These are phyloP conservation scores for Areca catechu DNA, from an alignment of 176 grass and related monocot species.

Conservation along the genomic window DNA sequence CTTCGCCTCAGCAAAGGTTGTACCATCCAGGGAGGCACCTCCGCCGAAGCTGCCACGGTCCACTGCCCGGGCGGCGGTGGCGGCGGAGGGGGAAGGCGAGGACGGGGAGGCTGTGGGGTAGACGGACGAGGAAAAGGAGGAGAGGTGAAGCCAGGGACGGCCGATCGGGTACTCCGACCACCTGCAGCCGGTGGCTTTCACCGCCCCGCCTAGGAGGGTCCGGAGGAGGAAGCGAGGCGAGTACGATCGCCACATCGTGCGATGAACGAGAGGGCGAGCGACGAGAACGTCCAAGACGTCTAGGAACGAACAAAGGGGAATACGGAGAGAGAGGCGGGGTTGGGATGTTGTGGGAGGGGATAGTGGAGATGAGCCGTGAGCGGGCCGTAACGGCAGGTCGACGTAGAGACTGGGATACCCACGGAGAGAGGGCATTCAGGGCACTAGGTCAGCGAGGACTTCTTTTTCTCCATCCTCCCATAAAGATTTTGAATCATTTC, in stretches of 20 bases:
- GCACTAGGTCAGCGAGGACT: no score
- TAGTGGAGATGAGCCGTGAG: no score
- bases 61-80: conserved; percentile 2
- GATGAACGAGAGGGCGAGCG: neutral
- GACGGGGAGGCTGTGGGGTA: conserved; percentile 3
- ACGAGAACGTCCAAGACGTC: no score
- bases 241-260: conserved; percentile 3
- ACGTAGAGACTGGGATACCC: no score
- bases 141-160: neutral
- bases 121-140: neutral
- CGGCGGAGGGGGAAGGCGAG: conserved; percentile 26
- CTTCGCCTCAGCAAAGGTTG: conserved; percentile 62
- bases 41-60: conserved; percentile 2
- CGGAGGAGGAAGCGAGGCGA: conserved; percentile 4
- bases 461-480: no score
- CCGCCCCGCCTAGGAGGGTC: conserved; percentile 27
- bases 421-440: no score
- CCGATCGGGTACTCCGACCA: neutral
- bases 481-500: no score
- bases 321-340: conserved; percentile 4
- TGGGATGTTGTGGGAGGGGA: conserved; percentile 4
- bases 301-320: neutral
- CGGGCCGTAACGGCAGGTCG: no score
- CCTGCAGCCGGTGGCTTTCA: conserved; percentile 12
- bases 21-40: neutral